phyloP scores from a whole-genome alignment of 305 asterid genomes.

The Fraxinus angustifolia region DNA sequence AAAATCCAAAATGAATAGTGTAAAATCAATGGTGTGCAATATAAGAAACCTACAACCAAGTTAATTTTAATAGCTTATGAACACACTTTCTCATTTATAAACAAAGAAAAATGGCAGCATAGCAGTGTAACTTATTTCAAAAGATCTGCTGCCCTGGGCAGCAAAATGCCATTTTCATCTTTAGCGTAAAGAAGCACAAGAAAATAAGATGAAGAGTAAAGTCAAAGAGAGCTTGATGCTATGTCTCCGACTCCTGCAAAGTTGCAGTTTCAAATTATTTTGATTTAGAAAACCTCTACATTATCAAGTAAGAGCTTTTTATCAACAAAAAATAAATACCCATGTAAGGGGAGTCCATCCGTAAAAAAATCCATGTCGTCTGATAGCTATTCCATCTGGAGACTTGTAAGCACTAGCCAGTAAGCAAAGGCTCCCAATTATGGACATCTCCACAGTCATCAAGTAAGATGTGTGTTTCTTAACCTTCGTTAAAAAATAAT shows the following conservation, averaged over 20 bases:
- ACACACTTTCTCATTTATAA: background rate
- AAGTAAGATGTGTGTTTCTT: slow-evolving; percentile 80
- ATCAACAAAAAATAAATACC: slow-evolving; percentile 44
- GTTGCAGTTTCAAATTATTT: background rate
- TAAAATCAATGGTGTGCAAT: slow-evolving; percentile 7
- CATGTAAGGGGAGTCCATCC: slow-evolving; percentile 84
- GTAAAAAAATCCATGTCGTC: slow-evolving; percentile 73
- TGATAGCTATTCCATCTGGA: slow-evolving; percentile 83
- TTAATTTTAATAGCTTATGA: slow-evolving; percentile 9
- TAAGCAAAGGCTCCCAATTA: slow-evolving; percentile 90
- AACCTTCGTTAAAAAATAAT: slow-evolving; percentile 41
- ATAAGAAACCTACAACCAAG: background rate
- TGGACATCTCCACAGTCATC: slow-evolving; percentile 97
- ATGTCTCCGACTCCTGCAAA: background rate
- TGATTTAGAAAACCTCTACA: slow-evolving; percentile 14
- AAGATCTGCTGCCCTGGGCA: background rate
- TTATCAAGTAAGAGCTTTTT: background rate
- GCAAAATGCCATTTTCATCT: background rate
- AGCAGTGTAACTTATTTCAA: background rate
- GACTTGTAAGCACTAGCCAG: slow-evolving; percentile 82
- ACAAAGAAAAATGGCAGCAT: background rate
- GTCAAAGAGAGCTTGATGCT: background rate
- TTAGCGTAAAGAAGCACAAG: slow-evolving; percentile 15
- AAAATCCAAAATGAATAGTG: background rate
- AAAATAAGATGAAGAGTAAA: slow-evolving; percentile 11